Percentiles rank a stretch among this genome's conserved stretches.
Evolutionary conservation across 139 green algal species (phyloP).

Genomic region (Chlamydomonas urium): DNA sequence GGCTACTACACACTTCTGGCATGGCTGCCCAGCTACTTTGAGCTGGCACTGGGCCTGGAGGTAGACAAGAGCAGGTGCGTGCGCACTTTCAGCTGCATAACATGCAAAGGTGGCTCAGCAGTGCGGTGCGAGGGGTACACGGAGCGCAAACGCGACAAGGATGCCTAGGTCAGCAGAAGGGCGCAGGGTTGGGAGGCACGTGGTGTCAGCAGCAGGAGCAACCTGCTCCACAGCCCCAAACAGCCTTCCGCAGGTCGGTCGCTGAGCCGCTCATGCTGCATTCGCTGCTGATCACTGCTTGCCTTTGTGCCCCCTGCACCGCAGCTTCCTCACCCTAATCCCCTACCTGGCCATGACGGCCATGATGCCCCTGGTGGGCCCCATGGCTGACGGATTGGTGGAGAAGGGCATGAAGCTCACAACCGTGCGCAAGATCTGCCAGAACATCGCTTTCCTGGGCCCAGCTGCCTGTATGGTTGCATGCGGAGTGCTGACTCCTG

Average conservation of each 20-base stretch:
- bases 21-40: conserved; percentile 97
- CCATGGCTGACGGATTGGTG: conserved; percentile 77
- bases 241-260: too few species aligned
- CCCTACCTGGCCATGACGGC: conserved; percentile 85
- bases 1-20: conserved; percentile 93
- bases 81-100: too few species aligned
- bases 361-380: conserved; percentile 76
- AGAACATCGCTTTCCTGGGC: conserved; percentile 86
- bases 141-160: too few species aligned
- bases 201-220: too few species aligned
- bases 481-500: conserved; percentile 50
- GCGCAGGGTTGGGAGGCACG: too few species aligned
- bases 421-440: conserved; percentile 79
- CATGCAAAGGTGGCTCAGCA: too few species aligned
- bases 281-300: too few species aligned
- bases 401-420: conserved; percentile 61
- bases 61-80: conserved; percentile 9
- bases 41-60: conserved; percentile 82
- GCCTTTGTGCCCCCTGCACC: too few species aligned
- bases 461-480: conserved; percentile 78
- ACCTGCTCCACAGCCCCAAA: too few species aligned
- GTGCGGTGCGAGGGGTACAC: too few species aligned
- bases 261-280: too few species aligned
- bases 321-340: conserved; percentile 45
- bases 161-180: too few species aligned